Evolutionary conservation across 2,329 filamentous ascomycete genomes (phyloP), one percentile per base, ranked within the genome.

Genomic region (Penicillium sp.): DNA sequence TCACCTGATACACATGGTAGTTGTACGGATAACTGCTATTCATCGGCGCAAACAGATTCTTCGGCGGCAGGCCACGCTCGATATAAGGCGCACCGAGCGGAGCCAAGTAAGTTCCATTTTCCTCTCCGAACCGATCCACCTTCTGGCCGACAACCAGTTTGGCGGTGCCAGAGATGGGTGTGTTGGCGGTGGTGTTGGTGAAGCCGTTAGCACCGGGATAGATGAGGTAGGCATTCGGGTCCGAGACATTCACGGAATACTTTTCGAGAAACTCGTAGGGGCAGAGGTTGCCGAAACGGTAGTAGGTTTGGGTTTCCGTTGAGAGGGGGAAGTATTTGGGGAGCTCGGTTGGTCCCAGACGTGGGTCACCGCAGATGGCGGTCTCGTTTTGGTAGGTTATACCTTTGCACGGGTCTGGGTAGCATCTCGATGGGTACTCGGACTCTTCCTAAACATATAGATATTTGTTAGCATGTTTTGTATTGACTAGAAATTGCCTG

Each of bases 271-370:
- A 68, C 2, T 61, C 56, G 10, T 57, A 46, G 8, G 63, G 63
- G 13, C 57, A 62, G 16, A 64, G 52, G 10, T 62, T 49, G 31
- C 65, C 64, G 26, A 67, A 64, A 14, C 58, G 63, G 47, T 63
- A 21, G 37, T 68, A 68, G 43, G 63, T 63, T 33, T 53, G 52
- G 2, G 65, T 47, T n/a, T 63, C 48, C 8, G 52, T 60, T 8
- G 57, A 50, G 14, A 68, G 56, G 14, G 64, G 61, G 57, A 63
- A 60, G 14, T 35, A 47, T 3, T 19, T 37, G 2, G 65, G 65
- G 2, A 63, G 60, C 7, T 50, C 9, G 13, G 50, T 48, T 2
- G 65, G 64, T 14, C 65, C 65, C 1, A 67, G 61, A 19, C 61
- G 57, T 13, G 56, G 54, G 39, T 67, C 59, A 24, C 58, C 53